These are phyloP conservation scores for Calamus simplicifolius DNA, from an alignment of 176 grass and related monocot genomes.

Conservation along the genomic window DNA sequence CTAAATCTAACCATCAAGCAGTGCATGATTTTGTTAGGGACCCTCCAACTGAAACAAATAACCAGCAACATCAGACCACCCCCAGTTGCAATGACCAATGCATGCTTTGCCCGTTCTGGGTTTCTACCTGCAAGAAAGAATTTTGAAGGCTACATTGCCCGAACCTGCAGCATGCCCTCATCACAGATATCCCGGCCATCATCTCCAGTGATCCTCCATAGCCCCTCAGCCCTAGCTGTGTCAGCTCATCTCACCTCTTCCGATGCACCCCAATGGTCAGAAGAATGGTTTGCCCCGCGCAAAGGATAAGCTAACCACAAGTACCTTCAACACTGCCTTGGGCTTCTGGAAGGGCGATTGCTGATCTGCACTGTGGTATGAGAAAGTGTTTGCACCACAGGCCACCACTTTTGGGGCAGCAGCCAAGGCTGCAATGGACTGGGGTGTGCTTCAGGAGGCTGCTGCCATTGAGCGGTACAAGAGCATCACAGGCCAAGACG, in stretches of 20 bases:
- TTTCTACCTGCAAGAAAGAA: slow-evolving; percentile 44
- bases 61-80: background rate
- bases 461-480: slow-evolving; percentile 72
- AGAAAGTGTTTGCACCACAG: slow-evolving; percentile 69
- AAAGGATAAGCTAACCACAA: slow-evolving; percentile 97
- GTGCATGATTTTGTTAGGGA: slow-evolving; percentile 54
- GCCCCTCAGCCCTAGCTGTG: slow-evolving; percentile 34
- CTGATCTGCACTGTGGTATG: slow-evolving; percentile 67
- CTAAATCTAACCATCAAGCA: slow-evolving; percentile 42
- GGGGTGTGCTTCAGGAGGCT: slow-evolving; percentile 69
- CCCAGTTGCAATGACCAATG: slow-evolving; percentile 16
- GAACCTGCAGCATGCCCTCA: slow-evolving; percentile 49
- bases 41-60: slow-evolving; percentile 22
- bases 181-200: slow-evolving; percentile 35
- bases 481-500: slow-evolving; percentile 61
- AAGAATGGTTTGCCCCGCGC: slow-evolving; percentile 96
- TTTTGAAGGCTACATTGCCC: slow-evolving; percentile 69
- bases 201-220: slow-evolving; percentile 26
- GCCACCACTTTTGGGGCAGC: slow-evolving; percentile 38
- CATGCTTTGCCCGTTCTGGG: slow-evolving; percentile 20
- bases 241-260: slow-evolving; percentile 47
- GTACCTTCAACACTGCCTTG: slow-evolving; percentile 85
- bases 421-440: slow-evolving; percentile 79
- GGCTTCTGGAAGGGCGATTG: slow-evolving; percentile 87
- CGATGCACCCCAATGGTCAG: slow-evolving; percentile 67